Evolutionary conservation across 23 red algal genomes (phyloP).

Genomic region (Cyanidiococcus yangmingshanensis): DNA sequence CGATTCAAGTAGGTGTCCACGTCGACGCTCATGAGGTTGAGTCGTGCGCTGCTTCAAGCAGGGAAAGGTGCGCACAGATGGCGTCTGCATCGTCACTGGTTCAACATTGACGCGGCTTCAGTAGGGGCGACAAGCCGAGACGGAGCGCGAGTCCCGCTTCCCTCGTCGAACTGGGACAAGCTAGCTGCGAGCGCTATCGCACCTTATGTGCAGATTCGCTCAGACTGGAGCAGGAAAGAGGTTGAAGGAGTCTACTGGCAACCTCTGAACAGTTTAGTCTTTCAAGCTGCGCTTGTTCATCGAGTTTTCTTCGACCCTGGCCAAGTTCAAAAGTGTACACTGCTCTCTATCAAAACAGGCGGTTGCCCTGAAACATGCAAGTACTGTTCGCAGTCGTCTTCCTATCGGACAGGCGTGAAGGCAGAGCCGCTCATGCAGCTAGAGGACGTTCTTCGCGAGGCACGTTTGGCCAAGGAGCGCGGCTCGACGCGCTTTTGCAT

Average conservation of each 20-base stretch:
- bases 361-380: constrained; percentile 94
- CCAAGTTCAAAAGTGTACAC: constrained; percentile 87
- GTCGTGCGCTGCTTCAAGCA: no score
- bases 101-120: no score
- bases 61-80: no score
- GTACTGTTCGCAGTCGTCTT: constrained; percentile 85
- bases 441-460: constrained; percentile 52
- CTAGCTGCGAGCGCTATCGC: neutral
- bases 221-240: constrained; percentile 76
- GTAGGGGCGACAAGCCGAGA: no score
- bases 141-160: no score
- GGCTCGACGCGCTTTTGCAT: constrained; percentile 98
- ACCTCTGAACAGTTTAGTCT: constrained; percentile 74
- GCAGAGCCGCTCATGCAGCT: constrained; percentile 63
- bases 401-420: constrained; percentile 65
- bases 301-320: constrained; percentile 55
- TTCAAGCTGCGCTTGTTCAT: constrained; percentile 72
- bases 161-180: neutral
- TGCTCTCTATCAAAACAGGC: constrained; percentile 92
- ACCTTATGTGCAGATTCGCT: constrained; percentile 43
- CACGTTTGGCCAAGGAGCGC: constrained; percentile 50
- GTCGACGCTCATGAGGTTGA: no score
- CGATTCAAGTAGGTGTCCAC: no score
- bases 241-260: constrained; percentile 50
- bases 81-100: no score